phyloP scores from a whole-genome alignment of 2,329 filamentous ascomycete genomes.

The Pseudogymnoascus sp. region DNA sequence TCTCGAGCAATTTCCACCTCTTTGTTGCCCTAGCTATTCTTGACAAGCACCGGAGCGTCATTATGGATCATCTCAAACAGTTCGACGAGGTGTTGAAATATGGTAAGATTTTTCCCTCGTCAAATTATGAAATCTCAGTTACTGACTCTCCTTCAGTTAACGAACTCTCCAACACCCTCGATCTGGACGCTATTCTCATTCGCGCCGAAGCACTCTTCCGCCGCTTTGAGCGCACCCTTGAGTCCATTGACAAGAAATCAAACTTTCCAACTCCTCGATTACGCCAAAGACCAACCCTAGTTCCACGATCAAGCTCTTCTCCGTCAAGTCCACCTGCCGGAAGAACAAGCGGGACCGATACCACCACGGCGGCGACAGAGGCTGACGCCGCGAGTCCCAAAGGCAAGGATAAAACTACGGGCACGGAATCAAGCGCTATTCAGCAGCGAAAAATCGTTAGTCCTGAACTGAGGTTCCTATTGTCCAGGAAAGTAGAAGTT shows the following conservation, averaged over 20 bases:
- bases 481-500: conserved; percentile 48
- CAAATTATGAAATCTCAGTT: neutral
- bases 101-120: conserved; percentile 43
- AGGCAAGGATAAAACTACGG: conserved; percentile 21
- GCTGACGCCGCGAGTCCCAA: conserved; percentile 20
- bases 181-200: conserved; percentile 76
- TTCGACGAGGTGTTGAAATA: conserved; percentile 99
- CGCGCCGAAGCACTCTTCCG: conserved; percentile 83
- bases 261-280: conserved; percentile 60
- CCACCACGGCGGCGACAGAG: conserved; percentile 28
- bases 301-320: conserved; percentile 6
- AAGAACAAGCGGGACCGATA: conserved; percentile 22
- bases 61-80: conserved; percentile 86
- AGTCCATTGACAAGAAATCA: conserved; percentile 84
- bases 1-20: conserved; percentile 83
- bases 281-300: conserved; percentile 20
- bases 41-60: conserved; percentile 92
- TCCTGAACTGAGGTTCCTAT: conserved; percentile 50
- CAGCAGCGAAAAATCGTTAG: conserved; percentile 44
- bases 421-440: neutral
- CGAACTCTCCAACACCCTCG: conserved; percentile 87
- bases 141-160: conserved; percentile 55
- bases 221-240: conserved; percentile 78
- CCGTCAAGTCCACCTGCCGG: conserved; percentile 9
- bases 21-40: conserved; percentile 91